Evolutionary conservation across 148 eudicot genomes (phyloP), one percentile per base, ranked within the genome.

Genomic region (Chenopodium formosanum): DNA sequence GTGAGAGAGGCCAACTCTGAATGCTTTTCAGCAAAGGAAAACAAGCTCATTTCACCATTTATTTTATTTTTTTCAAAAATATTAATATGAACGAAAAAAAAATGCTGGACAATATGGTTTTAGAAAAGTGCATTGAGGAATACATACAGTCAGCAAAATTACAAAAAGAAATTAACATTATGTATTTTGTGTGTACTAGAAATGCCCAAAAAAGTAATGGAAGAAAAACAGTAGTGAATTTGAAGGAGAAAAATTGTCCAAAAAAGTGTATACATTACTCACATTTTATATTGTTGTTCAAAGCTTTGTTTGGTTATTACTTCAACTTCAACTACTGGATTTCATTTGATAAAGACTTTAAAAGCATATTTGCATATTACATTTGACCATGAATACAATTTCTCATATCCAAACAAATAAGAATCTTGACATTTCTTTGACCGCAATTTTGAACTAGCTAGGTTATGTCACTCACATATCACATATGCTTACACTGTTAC

Each of bases 231-330:
- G 40, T 73, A 53, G 50, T 62, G 37, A 27, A 23, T 74, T 79
- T 56, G 74, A 79, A 79, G 82, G 62, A 58, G 47, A 83, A 66
- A n/a, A n/a, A n/a, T 66, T 73, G 85, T 83, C 85, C 31, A 60
- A 3, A 65, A 74, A 83, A 83, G 79, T 79, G 53, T 79, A 56
- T 65, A 78, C 82, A 78, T 73, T 32, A 46, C 71, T 40, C 40
- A 82, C 85, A 72, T 50, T 17, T 78, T 56, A 72, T 73, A 72
- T 75, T 7, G 9, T 70, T 70, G 9, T 70, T 70, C 53, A 78
- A 78, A 74, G 40, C 17, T 78, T 32, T 50, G 47, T 60, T 78
- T 34, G 29, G 56, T 71, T 70, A 32, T 71, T 70, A 32, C 81
- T 82, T 78, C 65, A 50, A 63, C 22, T 46, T 44, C 27, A 72